Evolutionary conservation across 441 rosid species (phyloP).

Genomic region (Brassica hybrid): DNA sequence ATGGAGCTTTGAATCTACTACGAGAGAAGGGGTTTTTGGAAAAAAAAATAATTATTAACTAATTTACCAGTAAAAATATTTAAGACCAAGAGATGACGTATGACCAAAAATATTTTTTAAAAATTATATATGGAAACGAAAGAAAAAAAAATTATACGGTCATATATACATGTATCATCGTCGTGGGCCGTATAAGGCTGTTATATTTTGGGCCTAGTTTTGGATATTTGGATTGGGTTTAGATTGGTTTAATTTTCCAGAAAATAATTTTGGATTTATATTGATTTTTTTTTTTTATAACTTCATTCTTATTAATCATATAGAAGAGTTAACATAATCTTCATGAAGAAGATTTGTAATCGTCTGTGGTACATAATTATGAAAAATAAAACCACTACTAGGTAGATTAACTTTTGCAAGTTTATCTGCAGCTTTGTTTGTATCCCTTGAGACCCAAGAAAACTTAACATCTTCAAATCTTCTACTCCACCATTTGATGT

Average conservation of each 20-base stretch:
- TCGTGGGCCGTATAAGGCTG: neutral
- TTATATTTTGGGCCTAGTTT: neutral
- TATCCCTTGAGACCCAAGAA: no score
- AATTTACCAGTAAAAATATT: slow-evolving; percentile 9
- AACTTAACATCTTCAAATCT: no score
- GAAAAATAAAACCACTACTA: no score
- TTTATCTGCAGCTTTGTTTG: no score
- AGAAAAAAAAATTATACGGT: neutral
- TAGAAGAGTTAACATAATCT: no score
- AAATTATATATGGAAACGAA: neutral
- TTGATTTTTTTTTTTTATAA: neutral
- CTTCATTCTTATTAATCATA: no score
- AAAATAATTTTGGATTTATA: neutral
- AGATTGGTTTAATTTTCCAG: neutral
- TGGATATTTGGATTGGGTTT: neutral
- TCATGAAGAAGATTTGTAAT: no score
- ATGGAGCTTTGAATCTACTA: slow-evolving; percentile 32
- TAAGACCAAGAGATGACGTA: neutral
- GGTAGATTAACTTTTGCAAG: no score
- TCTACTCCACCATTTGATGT: no score
- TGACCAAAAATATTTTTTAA: neutral
- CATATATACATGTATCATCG: neutral
- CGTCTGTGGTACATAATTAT: no score
- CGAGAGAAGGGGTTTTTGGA: slow-evolving; percentile 24
- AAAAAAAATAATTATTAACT: neutral